Evolutionary conservation across 2,329 filamentous ascomycete genomes (phyloP), one percentile per base, ranked within the genome.

Genomic region (Fusarium denticulatum): DNA sequence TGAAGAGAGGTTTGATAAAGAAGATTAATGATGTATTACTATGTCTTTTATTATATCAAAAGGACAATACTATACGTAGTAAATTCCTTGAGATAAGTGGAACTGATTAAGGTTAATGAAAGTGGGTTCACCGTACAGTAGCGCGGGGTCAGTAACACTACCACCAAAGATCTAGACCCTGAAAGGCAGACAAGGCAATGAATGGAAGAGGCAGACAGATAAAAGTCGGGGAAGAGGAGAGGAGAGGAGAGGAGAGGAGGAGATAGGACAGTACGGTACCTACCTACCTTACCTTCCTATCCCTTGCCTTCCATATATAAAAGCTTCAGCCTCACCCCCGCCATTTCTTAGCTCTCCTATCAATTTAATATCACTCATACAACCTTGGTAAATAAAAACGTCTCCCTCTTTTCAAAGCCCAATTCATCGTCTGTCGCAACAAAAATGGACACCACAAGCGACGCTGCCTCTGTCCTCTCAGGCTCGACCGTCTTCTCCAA

Each of bases 401-500:
- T 36, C 24, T 28, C 20, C 34, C 28, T 28, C 24, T 58, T 36
- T 22, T n/a, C 55, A 50, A 49, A 28, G 50, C 22, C 12, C 42
- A 50, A 50, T 24, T 50, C 14, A 39, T 22, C 13, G 45, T 20
- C 20, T 30, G 24, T 30, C 20, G 20, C 15, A 45, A 39, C 9
- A 15, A 47, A 47, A 22, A 76, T 80, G 71, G 73, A 78, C 56
- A 61, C 76, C 56, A 76, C 72, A 57, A 76, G 74, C 68, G 77
- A 80, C 71, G 71, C 79, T n/a, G 76, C 78, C 53, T 79, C 80
- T 36, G 73, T 77, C 50, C 71, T 77, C 74, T 81, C 81, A 37
- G 80, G 76, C 59, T 78, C 79, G 49, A 79, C 79, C 60, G 66
- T 70, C 69, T 76, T 74, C 73, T 79, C 69, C 71, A 80, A 82